These are phyloP conservation scores for Scenedesmus sp. DNA, from an alignment of 163 green algal species.

Conservation along the genomic window DNA sequence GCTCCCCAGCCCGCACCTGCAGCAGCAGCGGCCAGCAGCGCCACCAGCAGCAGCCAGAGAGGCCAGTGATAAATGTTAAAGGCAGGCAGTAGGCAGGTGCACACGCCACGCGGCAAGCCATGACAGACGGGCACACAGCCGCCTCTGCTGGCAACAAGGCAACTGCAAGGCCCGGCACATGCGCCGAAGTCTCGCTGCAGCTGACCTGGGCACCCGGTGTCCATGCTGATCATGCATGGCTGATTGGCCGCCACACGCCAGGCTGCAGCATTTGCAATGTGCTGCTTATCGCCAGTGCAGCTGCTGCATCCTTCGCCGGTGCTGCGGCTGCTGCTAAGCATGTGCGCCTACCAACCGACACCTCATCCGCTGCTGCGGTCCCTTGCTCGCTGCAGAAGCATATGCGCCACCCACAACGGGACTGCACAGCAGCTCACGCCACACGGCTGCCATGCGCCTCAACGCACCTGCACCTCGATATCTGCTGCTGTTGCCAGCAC, in stretches of 20 bases:
- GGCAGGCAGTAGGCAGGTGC: background rate
- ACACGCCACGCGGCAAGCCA: too few species aligned
- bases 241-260: background rate
- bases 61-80: background rate
- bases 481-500: constrained; percentile 35
- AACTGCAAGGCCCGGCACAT: too few species aligned
- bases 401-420: background rate
- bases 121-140: too few species aligned
- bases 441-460: background rate
- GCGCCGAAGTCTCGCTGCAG: too few species aligned
- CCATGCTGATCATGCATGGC: background rate
- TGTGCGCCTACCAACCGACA: background rate
- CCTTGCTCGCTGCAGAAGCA: background rate
- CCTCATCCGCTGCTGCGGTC: background rate
- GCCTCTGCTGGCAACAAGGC: too few species aligned
- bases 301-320: background rate
- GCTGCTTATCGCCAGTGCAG: background rate
- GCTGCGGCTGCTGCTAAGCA: background rate
- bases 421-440: background rate
- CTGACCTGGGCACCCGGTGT: too few species aligned
- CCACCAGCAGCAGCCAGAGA: background rate
- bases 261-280: background rate
- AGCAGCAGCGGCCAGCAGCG: background rate
- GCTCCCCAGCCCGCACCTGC: constrained; percentile 42
- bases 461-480: constrained; percentile 50